Evolutionary conservation across 345 rosid species (phyloP).

Genomic region (sweet orange (Citrus sinensis)): DVS_A1.0 CM039163.1:51368501-51369000

Average conservation of each 20-base stretch:
- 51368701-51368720: constrained; percentile 55
- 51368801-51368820: no score
- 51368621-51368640: neutral
- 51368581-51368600: constrained; percentile 43
- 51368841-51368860: constrained; percentile 39
- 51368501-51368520: constrained; percentile 28
- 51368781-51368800: no score
- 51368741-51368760: no score
- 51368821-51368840: constrained; percentile 27
- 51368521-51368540: constrained; percentile 45
- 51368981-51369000: constrained; percentile 38
- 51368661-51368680: constrained; percentile 41
- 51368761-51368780: no score
- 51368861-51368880: constrained; percentile 33
- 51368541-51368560: constrained; percentile 40
- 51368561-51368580: constrained; percentile 50
- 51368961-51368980: constrained; percentile 13
- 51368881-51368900: constrained; percentile 7
- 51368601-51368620: constrained; percentile 19
- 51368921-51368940: no score
- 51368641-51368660: constrained; percentile 8
- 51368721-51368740: neutral
- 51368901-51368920: no score
- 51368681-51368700: constrained; percentile 40
- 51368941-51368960: neutral